Evolutionary conservation across 495 filamentous ascomycete genomes (phyloP).

Genomic region (Jackrogersella multiformis): DNA sequence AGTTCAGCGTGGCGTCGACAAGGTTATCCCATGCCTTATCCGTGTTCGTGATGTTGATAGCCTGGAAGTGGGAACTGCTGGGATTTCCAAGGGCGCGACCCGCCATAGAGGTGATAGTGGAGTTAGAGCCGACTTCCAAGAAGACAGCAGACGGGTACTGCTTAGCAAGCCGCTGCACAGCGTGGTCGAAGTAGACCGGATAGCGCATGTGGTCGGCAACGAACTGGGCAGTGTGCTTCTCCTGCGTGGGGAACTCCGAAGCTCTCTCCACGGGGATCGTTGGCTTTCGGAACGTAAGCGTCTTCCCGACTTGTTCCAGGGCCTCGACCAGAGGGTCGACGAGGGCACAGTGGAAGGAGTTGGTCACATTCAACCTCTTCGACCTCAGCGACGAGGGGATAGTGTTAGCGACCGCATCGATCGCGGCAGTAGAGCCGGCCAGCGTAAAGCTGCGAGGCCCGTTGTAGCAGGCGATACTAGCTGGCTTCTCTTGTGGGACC

Average conservation of each 20-base stretch:
- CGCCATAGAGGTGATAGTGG: conserved; percentile 58
- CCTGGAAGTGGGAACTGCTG: conserved; percentile 49
- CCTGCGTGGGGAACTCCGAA: conserved; percentile 46
- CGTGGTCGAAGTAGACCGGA: conserved; percentile 63
- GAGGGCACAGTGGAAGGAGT: conserved; percentile 63
- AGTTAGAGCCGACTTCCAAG: conserved; percentile 63
- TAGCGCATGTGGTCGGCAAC: conserved; percentile 59
- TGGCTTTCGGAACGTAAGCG: conserved; percentile 44
- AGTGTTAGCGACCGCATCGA: conserved; percentile 45
- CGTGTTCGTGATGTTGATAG: conserved; percentile 54
- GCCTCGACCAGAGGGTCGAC: conserved; percentile 52
- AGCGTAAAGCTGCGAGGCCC: conserved; percentile 58
- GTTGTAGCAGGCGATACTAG: conserved; percentile 62
- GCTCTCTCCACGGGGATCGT: conserved; percentile 50
- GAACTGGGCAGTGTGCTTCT: conserved; percentile 51
- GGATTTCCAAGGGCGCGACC: conserved; percentile 46
- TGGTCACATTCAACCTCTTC: conserved; percentile 58
- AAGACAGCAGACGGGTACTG: conserved; percentile 52
- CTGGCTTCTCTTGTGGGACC: conserved; percentile 20
- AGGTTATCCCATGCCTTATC: conserved; percentile 49
- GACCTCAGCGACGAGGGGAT: conserved; percentile 38
- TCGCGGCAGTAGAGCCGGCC: conserved; percentile 51
- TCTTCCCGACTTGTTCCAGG: conserved; percentile 45
- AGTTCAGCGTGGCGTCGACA: conserved; percentile 53
- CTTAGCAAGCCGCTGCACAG: conserved; percentile 56